These are phyloP conservation scores for Jamesozyma piceae DNA, from an alignment of 805 yeast genomes.

Conservation along the genomic window DNA sequence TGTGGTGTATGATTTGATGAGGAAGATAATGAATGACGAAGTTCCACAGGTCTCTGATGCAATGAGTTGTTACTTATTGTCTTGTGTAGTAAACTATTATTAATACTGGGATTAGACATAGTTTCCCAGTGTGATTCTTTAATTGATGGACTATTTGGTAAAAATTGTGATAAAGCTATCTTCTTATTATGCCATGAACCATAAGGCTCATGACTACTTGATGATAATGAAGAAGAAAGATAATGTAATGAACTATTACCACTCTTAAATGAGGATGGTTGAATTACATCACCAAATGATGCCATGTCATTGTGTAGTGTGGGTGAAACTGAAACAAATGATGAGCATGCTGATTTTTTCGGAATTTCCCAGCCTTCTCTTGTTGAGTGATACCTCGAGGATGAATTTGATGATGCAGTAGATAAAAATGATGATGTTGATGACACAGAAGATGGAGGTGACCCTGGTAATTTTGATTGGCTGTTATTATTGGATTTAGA, in stretches of 20 bases:
- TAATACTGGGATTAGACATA: constrained; percentile 9
- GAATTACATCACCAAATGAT: constrained; percentile 22
- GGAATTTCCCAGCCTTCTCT: constrained; percentile 37
- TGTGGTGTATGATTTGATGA: constrained; percentile 23
- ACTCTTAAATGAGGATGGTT: constrained; percentile 30
- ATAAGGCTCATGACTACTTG: constrained; percentile 26
- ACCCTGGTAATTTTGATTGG: neutral
- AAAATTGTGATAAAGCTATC: constrained; percentile 15
- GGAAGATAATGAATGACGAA: constrained; percentile 1
- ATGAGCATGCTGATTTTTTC: constrained; percentile 15
- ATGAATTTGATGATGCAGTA: neutral
- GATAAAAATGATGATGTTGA: neutral
- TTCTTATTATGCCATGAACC: constrained; percentile 30
- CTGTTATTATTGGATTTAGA: neutral
- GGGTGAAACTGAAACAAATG: constrained; percentile 24
- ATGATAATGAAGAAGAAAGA: constrained; percentile 33
- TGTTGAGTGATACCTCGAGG: constrained; percentile 11
- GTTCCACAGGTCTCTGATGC: constrained; percentile 12
- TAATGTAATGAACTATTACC: constrained; percentile 31
- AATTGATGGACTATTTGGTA: constrained; percentile 19
- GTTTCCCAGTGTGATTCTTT: constrained; percentile 19
- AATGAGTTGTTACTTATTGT: constrained; percentile 25
- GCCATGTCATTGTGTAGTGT: neutral
- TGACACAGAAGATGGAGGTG: constrained; percentile 3
- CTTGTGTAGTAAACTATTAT: constrained; percentile 9